These are phyloP conservation scores for Teratosphaeria epicoccoides DNA, from an alignment of 2,329 filamentous ascomycete species.

Conservation along the genomic window DNA sequence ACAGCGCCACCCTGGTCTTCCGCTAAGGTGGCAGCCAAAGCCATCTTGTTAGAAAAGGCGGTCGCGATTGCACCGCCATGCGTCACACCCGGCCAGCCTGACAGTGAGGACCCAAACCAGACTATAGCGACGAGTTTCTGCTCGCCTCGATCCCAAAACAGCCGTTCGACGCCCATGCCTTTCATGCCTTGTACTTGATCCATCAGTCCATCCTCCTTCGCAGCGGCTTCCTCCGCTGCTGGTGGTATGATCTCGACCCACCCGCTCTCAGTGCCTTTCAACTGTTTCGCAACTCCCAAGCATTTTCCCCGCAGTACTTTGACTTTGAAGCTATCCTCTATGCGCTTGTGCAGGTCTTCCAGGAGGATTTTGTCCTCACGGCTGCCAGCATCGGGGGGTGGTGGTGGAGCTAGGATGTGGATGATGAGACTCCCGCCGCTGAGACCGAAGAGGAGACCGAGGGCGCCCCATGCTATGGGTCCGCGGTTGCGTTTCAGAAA, in stretches of 20 bases:
- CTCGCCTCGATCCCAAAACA: slow-evolving; percentile 52
- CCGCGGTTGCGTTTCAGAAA: slow-evolving; percentile 11
- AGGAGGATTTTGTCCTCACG: slow-evolving; percentile 34
- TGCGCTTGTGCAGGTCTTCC: slow-evolving; percentile 32
- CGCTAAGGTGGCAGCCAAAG: slow-evolving; percentile 52
- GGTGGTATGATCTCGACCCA: slow-evolving; percentile 24
- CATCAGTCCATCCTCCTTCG: slow-evolving; percentile 12
- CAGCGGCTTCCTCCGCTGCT: slow-evolving; percentile 5
- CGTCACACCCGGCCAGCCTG: slow-evolving; percentile 60
- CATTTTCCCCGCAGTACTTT: slow-evolving; percentile 36
- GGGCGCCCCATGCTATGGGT: slow-evolving; percentile 15
- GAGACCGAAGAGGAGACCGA: slow-evolving; percentile 35
- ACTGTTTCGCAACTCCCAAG: slow-evolving; percentile 23
- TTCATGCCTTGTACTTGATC: slow-evolving; percentile 27
- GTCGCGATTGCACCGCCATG: slow-evolving; percentile 64
- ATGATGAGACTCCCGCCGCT: slow-evolving; percentile 30
- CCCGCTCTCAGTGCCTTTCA: slow-evolving; percentile 20
- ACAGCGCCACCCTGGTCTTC: slow-evolving; percentile 6
- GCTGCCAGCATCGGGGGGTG: slow-evolving; percentile 31
- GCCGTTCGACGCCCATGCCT: slow-evolving; percentile 42
- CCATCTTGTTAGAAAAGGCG: slow-evolving; percentile 57
- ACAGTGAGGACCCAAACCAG: slow-evolving; percentile 53
- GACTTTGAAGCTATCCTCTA: slow-evolving; percentile 40
- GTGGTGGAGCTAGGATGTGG: slow-evolving; percentile 35
- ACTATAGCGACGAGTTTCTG: slow-evolving; percentile 53